Percentiles rank a stretch among this genome's conserved stretches.
Evolutionary conservation across 2,329 filamentous ascomycete species (phyloP).

Genomic region (Curvularia eragrostidis): DNA sequence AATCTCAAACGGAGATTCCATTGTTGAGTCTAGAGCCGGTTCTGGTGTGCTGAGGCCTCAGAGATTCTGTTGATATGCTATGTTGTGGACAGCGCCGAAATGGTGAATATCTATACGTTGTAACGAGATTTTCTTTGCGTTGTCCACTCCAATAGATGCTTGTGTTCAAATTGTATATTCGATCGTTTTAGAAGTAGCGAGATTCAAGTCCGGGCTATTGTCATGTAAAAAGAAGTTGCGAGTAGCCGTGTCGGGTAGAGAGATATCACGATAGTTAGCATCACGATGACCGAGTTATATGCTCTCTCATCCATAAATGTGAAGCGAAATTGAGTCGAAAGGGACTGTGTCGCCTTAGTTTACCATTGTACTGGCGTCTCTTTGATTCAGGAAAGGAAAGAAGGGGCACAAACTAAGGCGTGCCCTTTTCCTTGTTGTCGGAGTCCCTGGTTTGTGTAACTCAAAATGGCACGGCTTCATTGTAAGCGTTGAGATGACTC

Average conservation of each 20-base stretch:
- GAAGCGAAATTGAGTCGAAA: neutral
- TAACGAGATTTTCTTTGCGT: neutral
- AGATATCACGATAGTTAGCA: neutral
- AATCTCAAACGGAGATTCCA: neutral
- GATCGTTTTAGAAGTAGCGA: neutral
- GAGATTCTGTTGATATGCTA: too few relatives aligned
- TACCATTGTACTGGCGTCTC: neutral
- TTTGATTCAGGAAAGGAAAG: neutral
- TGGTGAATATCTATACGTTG: too few relatives aligned
- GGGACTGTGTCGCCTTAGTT: neutral
- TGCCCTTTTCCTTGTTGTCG: neutral
- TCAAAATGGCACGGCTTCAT: constrained; percentile 9
- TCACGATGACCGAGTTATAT: neutral
- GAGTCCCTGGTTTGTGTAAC: neutral
- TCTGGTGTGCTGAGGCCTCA: neutral
- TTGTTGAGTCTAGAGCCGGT: neutral
- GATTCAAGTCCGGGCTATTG: neutral
- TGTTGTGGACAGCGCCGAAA: neutral
- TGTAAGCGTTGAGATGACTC: neutral
- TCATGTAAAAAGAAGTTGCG: neutral
- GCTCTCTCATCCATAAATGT: neutral
- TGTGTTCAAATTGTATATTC: neutral
- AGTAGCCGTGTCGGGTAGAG: neutral
- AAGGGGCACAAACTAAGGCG: neutral
- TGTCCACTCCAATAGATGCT: neutral